A percentile compares a stretch with the other conserved stretches of the same genome.
These are phyloP conservation scores for Aciculoconidium aculeatum DNA, from an alignment of 805 yeast species.

Conservation along the genomic window DNA sequence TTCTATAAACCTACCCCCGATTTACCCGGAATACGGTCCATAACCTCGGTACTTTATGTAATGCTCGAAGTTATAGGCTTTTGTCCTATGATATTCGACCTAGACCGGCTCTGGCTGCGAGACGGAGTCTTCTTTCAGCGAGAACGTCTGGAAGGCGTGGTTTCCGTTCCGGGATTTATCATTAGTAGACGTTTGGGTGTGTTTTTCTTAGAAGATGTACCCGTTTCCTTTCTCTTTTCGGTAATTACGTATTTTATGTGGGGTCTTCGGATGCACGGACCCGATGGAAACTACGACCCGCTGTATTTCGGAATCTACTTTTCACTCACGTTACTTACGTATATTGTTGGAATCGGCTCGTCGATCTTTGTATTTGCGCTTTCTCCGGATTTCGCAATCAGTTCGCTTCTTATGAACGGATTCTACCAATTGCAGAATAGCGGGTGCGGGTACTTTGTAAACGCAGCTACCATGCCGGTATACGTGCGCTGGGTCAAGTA, in stretches of 20 bases:
- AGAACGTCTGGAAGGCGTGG: conserved; percentile 66
- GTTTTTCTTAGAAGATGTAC: conserved; percentile 61
- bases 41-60: conserved; percentile 32
- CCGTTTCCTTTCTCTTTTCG: conserved; percentile 54
- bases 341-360: conserved; percentile 15
- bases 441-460: conserved; percentile 78
- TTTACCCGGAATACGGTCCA: conserved; percentile 61
- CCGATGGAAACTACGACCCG: conserved; percentile 9
- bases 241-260: conserved; percentile 69
- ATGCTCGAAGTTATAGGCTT: conserved; percentile 36
- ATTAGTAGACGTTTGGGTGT: conserved; percentile 62
- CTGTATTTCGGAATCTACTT: conserved; percentile 17
- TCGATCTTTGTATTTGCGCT: conserved; percentile 32
- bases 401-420: conserved; percentile 56
- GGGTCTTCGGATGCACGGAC: conserved; percentile 45
- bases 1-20: conserved; percentile 58
- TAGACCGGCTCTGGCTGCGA: conserved; percentile 32
- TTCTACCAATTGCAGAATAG: conserved; percentile 67
- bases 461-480: conserved; percentile 69
- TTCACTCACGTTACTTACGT: conserved; percentile 13
- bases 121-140: conserved; percentile 38
- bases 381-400: conserved; percentile 54
- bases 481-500: conserved; percentile 84
- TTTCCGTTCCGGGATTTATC: conserved; percentile 61
- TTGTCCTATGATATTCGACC: conserved; percentile 33